Percentiles rank a stretch among this genome's conserved stretches.
Conservation (phyloP, 2,329 filamentous ascomycete species). For the Ophiostoma triangulosporum region DNA sequence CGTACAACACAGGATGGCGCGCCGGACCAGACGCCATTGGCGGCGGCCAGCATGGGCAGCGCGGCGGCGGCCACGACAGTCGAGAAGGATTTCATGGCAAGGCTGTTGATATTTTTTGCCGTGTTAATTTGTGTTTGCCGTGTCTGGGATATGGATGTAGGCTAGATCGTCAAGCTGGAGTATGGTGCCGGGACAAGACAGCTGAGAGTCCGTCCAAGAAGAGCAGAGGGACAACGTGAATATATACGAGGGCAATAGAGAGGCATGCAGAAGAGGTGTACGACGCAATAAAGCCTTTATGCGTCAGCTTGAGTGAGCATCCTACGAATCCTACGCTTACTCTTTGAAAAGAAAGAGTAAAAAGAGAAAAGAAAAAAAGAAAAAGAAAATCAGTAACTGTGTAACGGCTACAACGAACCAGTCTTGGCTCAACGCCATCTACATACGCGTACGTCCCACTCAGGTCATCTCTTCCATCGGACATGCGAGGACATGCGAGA, state of each 20-base stretch:
- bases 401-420: too few relatives aligned
- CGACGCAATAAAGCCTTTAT: not conserved
- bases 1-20: constrained; percentile 30
- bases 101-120: not conserved
- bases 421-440: too few relatives aligned
- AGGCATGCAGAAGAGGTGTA: not conserved
- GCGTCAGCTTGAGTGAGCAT: too few relatives aligned
- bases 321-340: too few relatives aligned
- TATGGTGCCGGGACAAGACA: too few relatives aligned
- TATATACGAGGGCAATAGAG: not conserved
- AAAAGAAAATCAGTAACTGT: too few relatives aligned
- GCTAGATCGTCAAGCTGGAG: too few relatives aligned
- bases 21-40: constrained; percentile 23
- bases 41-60: not conserved
- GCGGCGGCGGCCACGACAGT: constrained; percentile 20
- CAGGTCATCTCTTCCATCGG: not conserved
- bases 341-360: not conserved
- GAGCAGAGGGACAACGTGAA: not conserved
- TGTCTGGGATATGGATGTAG: too few relatives aligned
- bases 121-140: too few relatives aligned
- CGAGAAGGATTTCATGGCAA: not conserved
- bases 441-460: not conserved
- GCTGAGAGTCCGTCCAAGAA: not conserved
- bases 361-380: too few relatives aligned
- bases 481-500: not conserved